Conservation (phyloP, 805 yeast genomes). For the Hanseniaspora valbyensis region DNA sequence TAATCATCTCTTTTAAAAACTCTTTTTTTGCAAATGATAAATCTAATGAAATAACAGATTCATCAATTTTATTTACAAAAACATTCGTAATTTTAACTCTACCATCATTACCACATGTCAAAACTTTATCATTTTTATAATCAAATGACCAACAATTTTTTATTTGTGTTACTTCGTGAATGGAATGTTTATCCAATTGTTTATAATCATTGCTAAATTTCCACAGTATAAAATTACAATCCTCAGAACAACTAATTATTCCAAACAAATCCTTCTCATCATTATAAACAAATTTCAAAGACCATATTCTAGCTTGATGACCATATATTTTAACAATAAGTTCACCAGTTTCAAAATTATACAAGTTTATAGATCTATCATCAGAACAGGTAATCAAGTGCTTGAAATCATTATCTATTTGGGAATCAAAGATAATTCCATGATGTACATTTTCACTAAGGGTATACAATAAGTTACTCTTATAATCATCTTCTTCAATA, state of each 20-base stretch:
- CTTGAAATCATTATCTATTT: conserved; percentile 44
- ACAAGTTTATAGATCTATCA: conserved; percentile 76
- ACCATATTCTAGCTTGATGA: conserved; percentile 91
- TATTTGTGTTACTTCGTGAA: conserved; percentile 65
- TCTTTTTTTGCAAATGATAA: not conserved
- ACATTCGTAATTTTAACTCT: conserved; percentile 56
- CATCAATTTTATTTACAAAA: conserved; percentile 17
- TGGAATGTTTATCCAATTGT: conserved; percentile 25
- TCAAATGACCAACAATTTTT: conserved; percentile 81
- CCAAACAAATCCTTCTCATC: conserved; percentile 21
- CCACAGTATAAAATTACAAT: conserved; percentile 79
- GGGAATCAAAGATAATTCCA: conserved; percentile 83
- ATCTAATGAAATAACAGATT: not conserved
- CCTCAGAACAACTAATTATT: conserved; percentile 70
- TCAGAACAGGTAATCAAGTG: conserved; percentile 77
- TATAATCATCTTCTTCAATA: conserved; percentile 26
- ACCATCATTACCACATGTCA: conserved; percentile 94
- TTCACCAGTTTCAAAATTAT: conserved; percentile 49
- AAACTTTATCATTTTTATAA: conserved; percentile 33
- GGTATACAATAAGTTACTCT: not conserved
- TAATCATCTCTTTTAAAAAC: conserved; percentile 5
- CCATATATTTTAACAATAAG: conserved; percentile 85
- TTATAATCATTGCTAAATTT: conserved; percentile 25
- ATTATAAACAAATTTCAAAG: conserved; percentile 43
- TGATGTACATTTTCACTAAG: conserved; percentile 47